Evolutionary conservation across 1,139 yeast genomes (phyloP).

Genomic region (Suhomyces wounanorum): DNA sequence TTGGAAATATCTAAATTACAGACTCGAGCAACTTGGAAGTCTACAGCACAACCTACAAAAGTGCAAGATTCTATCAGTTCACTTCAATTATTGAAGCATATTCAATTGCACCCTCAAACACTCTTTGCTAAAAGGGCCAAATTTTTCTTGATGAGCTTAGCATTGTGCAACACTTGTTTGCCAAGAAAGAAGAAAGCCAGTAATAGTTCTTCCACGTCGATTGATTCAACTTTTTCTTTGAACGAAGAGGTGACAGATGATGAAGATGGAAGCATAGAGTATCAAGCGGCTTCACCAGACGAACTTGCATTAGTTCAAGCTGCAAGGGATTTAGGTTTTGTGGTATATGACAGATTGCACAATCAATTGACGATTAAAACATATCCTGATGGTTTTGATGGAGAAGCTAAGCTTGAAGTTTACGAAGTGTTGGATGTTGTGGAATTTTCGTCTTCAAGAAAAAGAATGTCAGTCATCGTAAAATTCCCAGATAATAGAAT

Average conservation of each 20-base stretch:
- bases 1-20: constrained; percentile 22
- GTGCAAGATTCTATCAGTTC: constrained; percentile 33
- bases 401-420: constrained; percentile 60
- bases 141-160: constrained; percentile 77
- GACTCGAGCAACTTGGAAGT: constrained; percentile 34
- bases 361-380: constrained; percentile 65
- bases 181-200: constrained; percentile 46
- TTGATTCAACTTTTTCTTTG: constrained; percentile 9
- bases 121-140: constrained; percentile 71
- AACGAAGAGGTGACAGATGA: constrained; percentile 19
- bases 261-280: constrained; percentile 58
- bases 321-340: constrained; percentile 90
- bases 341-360: constrained; percentile 69
- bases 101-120: constrained; percentile 72
- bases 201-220: constrained; percentile 1
- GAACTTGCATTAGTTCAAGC: constrained; percentile 92
- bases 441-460: constrained; percentile 85
- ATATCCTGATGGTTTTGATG: constrained; percentile 79
- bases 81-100: constrained; percentile 62
- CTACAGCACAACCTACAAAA: constrained; percentile 41
- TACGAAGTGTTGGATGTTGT: constrained; percentile 78
- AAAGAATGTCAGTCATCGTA: constrained; percentile 91
- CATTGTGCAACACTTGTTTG: constrained; percentile 86
- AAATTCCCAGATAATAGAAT: constrained; percentile 78
- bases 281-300: constrained; percentile 95